Percentiles rank a stretch among this genome's conserved stretches.
Evolutionary conservation across 495 filamentous ascomycete species (phyloP).

Genomic region (Penicillium fimorum): DNA sequence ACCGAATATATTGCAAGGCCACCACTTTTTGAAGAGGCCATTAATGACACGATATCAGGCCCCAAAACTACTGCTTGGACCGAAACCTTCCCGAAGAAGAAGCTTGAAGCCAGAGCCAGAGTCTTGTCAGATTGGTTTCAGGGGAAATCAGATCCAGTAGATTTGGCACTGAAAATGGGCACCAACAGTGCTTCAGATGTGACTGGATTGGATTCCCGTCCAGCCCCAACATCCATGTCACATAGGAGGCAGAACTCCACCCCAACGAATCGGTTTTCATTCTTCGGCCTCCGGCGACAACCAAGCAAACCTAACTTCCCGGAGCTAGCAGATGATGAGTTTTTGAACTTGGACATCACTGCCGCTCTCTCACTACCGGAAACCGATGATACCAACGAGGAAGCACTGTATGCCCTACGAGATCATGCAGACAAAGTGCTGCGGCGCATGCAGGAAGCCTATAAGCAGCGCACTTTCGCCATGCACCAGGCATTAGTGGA

Average conservation of each 20-base stretch:
- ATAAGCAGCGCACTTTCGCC: slow-evolving; percentile 59
- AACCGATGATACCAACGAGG: slow-evolving; percentile 53
- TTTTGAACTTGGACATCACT: slow-evolving; percentile 63
- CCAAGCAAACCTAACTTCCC: slow-evolving; percentile 26
- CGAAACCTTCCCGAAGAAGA: slow-evolving; percentile 42
- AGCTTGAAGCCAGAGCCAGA: slow-evolving; percentile 41
- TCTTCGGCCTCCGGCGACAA: slow-evolving; percentile 40
- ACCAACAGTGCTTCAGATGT: slow-evolving; percentile 23
- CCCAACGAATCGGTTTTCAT: slow-evolving; percentile 37
- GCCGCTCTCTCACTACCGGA: slow-evolving; percentile 61
- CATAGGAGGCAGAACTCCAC: slow-evolving; percentile 41
- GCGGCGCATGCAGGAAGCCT: slow-evolving; percentile 65
- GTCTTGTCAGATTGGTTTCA: slow-evolving; percentile 52
- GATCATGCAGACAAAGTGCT: slow-evolving; percentile 66
- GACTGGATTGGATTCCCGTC: slow-evolving; percentile 21
- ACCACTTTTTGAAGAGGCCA: slow-evolving; percentile 25
- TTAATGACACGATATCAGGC: slow-evolving; percentile 23
- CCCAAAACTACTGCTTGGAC: slow-evolving; percentile 25
- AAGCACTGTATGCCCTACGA: slow-evolving; percentile 69
- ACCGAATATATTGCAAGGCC: slow-evolving; percentile 39
- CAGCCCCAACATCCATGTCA: slow-evolving; percentile 21
- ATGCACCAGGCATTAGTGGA: slow-evolving; percentile 61
- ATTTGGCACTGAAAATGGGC: slow-evolving; percentile 33
- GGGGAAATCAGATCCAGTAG: slow-evolving; percentile 50
- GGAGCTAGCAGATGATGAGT: slow-evolving; percentile 55